Evolutionary conservation across 805 yeast genomes (phyloP), one percentile per base, ranked within the genome.

Genomic region (Yarrowia sp.): DNA sequence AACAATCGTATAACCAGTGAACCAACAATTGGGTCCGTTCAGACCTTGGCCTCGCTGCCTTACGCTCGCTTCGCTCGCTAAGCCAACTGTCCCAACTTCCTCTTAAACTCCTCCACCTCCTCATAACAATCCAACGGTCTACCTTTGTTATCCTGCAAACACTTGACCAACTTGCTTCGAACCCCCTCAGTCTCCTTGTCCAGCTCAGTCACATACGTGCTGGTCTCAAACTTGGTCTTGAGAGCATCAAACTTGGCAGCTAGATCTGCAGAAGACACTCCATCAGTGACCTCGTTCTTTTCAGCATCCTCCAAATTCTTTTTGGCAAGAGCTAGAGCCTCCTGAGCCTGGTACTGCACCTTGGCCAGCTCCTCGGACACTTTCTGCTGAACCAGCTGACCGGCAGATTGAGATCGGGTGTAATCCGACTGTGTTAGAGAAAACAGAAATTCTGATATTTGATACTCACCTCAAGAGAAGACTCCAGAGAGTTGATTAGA

Each of bases 371-470:
- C 74, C 66, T 70, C 70, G 11, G 75, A 65, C 8, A 77, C 78
- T 63, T 68, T 67, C 14, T 74, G 75, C 69, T 77, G 78, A 60
- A 77, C 71, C 65, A 71, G 68, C 66, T 72, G 71, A 17, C 73
- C 74, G 8, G 72, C 48, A 64, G 69, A 70, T 51, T 76, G 77
- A 22, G 70, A 62, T 45, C 79, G 76, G 18, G 77, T 73, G 66
- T 72, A 73, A 67, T 77, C 78, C 43, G 79, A 72, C 70, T 61
- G 66, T 18, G 65, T 63, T 35, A 66, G n/a, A n/a, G n/a, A n/a
- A n/a, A n/a, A n/a, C n/a, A n/a, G n/a, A n/a, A n/a, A n/a, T n/a
- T n/a, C n/a, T n/a, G n/a, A n/a, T n/a, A n/a, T n/a, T n/a, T n/a
- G 11, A 11, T 43, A 63, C 73, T 57, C 62, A 67, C 69, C 64